Percentiles rank a stretch among this genome's conserved stretches.
Evolutionary conservation across 257 asterid species (phyloP).

Genomic region (Ilex aquifolium): DNA sequence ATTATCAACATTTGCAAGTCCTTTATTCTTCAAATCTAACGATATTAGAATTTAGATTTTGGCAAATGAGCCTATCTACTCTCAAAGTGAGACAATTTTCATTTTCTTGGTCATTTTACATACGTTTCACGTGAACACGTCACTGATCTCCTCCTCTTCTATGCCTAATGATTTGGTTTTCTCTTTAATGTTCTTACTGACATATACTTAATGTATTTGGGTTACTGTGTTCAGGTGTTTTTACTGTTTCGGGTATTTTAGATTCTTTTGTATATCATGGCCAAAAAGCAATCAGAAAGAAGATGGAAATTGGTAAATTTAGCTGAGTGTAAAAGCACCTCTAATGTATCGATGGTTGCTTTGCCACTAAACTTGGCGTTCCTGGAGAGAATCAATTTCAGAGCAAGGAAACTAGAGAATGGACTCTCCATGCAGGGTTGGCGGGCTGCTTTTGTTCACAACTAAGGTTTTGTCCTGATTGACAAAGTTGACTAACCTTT

Average conservation of each 20-base stretch:
- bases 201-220: neutral
- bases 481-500: neutral
- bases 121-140: neutral
- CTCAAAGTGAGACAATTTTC: no score
- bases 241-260: neutral
- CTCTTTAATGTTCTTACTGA: constrained; percentile 8
- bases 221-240: constrained; percentile 2
- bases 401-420: neutral
- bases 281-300: neutral
- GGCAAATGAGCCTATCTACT: neutral
- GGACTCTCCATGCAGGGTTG: neutral
- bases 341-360: neutral
- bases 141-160: neutral
- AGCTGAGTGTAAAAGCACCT: neutral
- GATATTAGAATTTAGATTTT: no score
- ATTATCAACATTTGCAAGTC: no score
- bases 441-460: neutral
- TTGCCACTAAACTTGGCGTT: neutral
- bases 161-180: neutral
- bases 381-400: neutral
- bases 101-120: neutral
- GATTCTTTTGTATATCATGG: neutral
- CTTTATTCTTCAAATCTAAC: neutral
- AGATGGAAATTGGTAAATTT: constrained; percentile 1
- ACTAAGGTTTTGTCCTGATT: neutral